Conservation (phyloP, 2,329 filamentous ascomycete species). For the Fusarium chlamydosporum region DNA sequence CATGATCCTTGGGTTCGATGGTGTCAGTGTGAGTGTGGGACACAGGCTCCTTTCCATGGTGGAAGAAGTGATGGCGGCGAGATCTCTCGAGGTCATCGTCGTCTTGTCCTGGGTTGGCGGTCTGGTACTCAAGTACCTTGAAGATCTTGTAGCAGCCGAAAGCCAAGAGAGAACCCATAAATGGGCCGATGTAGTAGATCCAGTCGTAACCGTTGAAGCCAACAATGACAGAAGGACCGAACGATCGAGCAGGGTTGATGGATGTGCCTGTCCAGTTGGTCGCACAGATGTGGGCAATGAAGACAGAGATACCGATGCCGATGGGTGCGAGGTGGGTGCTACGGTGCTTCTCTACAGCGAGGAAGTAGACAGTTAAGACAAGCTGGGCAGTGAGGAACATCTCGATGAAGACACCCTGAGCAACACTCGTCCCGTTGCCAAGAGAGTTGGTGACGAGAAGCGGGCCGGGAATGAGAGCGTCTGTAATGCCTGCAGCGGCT, state of each 20-base stretch:
- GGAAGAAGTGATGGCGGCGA: slow-evolving; percentile 12
- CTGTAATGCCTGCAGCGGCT: slow-evolving; percentile 69
- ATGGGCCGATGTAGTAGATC: slow-evolving; percentile 70
- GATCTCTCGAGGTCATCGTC: slow-evolving; percentile 51
- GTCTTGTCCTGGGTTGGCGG: slow-evolving; percentile 66
- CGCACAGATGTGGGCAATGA: slow-evolving; percentile 67
- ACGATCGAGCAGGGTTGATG: slow-evolving; percentile 66
- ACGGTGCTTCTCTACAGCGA: slow-evolving; percentile 80
- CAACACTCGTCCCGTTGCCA: slow-evolving; percentile 63
- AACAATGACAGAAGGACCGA: slow-evolving; percentile 63
- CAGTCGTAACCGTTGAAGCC: slow-evolving; percentile 64
- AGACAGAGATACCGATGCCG: slow-evolving; percentile 79
- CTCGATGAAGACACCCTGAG: slow-evolving; percentile 75
- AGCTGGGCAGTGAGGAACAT: slow-evolving; percentile 75
- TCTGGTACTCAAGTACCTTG: slow-evolving; percentile 66
- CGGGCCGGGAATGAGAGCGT: slow-evolving; percentile 70
- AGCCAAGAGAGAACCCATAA: slow-evolving; percentile 64
- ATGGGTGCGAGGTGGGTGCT: slow-evolving; percentile 79
- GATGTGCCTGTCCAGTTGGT: slow-evolving; percentile 64
- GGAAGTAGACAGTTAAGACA: slow-evolving; percentile 76
- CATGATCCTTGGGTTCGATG: slow-evolving; percentile 32
- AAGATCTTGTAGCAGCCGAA: slow-evolving; percentile 65
- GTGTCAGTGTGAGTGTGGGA: slow-evolving; percentile 39
- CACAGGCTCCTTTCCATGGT: slow-evolving; percentile 24
- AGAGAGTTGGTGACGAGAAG: slow-evolving; percentile 70